phyloP scores from a whole-genome alignment of 768 basidiomycete genomes.

The Collybia sp. region DNA sequence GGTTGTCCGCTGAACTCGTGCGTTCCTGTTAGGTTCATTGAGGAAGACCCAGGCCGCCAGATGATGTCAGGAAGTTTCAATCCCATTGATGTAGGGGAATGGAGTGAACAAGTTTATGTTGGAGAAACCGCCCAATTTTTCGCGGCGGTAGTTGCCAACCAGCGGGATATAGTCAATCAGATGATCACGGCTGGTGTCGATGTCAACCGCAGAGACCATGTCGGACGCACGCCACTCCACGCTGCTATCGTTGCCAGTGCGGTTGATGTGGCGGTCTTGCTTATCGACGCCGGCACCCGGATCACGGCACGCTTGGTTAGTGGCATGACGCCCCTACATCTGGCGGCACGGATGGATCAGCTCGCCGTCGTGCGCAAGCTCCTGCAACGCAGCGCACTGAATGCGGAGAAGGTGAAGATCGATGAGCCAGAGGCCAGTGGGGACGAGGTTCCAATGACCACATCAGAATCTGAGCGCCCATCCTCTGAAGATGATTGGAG shows the following conservation, averaged over 20 bases:
- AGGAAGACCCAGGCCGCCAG: slow-evolving; percentile 59
- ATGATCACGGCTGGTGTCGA: slow-evolving; percentile 40
- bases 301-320: slow-evolving; percentile 55
- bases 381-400: slow-evolving; percentile 41
- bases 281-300: slow-evolving; percentile 51
- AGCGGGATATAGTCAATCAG: slow-evolving; percentile 32
- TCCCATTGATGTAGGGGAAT: slow-evolving; percentile 63
- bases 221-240: slow-evolving; percentile 58
- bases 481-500: slow-evolving; percentile 51
- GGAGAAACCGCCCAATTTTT: slow-evolving; percentile 52
- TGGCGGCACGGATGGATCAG: slow-evolving; percentile 47
- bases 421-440: slow-evolving; percentile 19
- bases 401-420: slow-evolving; percentile 23
- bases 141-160: slow-evolving; percentile 42
- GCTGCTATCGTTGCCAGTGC: slow-evolving; percentile 46
- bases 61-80: slow-evolving; percentile 60
- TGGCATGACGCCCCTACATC: slow-evolving; percentile 50
- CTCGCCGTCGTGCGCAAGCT: slow-evolving; percentile 41
- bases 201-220: slow-evolving; percentile 52
- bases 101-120: slow-evolving; percentile 59
- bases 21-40: slow-evolving; percentile 38
- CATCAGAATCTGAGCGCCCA: slow-evolving; percentile 17
- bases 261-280: slow-evolving; percentile 39
- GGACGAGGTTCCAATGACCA: slow-evolving; percentile 15
- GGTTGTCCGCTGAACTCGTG: background rate